Evolutionary conservation across 192 early-diverging fungal genomes (phyloP).

Genomic region (Backusella australiensis): DNA sequence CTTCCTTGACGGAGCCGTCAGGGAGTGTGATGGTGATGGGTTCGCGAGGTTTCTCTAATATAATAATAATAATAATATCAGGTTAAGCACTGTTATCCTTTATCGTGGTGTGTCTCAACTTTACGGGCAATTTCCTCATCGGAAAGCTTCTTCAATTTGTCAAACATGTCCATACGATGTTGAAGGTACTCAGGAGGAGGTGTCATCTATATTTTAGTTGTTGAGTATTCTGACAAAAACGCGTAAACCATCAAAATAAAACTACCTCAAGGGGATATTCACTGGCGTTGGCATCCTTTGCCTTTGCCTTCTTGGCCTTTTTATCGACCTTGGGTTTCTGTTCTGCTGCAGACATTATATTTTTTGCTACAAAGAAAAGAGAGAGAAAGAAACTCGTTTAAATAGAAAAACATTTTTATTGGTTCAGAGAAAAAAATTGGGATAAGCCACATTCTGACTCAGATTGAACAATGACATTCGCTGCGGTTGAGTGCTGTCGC

Average conservation of each 20-base stretch:
- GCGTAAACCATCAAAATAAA: neutral
- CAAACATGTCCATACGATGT: conserved; percentile 81
- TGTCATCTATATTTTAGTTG: conserved; percentile 40
- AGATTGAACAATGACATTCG: neutral
- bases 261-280: conserved; percentile 19
- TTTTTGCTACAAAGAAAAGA: neutral
- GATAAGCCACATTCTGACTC: conserved; percentile 7
- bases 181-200: conserved; percentile 75
- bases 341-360: neutral
- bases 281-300: neutral
- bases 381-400: neutral
- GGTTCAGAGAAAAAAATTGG: neutral
- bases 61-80: conserved; percentile 6
- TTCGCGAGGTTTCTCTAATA: conserved; percentile 67
- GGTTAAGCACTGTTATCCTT: neutral
- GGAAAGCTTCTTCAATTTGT: conserved; percentile 61
- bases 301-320: neutral
- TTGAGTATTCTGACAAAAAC: neutral
- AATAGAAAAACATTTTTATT: conserved; percentile 6
- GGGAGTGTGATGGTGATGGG: conserved; percentile 84
- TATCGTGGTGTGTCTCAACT: neutral
- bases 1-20: conserved; percentile 79
- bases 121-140: conserved; percentile 65
- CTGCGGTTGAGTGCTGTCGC: neutral
- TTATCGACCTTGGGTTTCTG: conserved; percentile 7